Percentiles rank a stretch among this genome's conserved stretches.
phyloP scores from a whole-genome alignment of 768 basidiomycete species.

The Termitomyces sp. region DNA sequence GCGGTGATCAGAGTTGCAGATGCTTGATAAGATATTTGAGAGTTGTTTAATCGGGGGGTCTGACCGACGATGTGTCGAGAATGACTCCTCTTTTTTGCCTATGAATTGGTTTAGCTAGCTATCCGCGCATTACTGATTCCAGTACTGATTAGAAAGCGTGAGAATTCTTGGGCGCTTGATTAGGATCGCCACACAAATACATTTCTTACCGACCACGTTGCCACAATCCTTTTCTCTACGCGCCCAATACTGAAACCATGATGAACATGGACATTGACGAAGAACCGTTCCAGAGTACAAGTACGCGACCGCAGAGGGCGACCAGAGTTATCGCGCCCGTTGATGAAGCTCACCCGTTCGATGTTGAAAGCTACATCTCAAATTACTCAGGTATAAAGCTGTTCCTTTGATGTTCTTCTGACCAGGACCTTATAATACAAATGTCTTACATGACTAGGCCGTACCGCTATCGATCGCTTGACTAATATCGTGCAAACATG shows the following conservation, averaged over 20 bases:
- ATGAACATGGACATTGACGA: constrained; percentile 42
- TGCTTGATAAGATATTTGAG: constrained; percentile 5
- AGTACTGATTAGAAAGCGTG: background rate
- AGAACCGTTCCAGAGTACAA: constrained; percentile 26
- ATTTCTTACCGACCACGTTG: background rate
- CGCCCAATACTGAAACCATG: background rate
- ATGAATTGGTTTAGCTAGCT: background rate
- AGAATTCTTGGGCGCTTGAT: constrained; percentile 8
- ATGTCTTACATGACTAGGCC: constrained; percentile 40
- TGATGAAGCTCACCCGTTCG: constrained; percentile 83
- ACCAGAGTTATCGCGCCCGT: constrained; percentile 42
- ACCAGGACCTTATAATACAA: background rate
- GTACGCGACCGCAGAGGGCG: constrained; percentile 17
- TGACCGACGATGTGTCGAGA: background rate
- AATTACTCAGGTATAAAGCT: constrained; percentile 62
- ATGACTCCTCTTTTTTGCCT: background rate
- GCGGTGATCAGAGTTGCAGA: constrained; percentile 25
- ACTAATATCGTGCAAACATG: constrained; percentile 62
- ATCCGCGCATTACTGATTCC: no score
- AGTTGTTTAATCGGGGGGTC: background rate
- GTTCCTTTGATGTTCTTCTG: background rate
- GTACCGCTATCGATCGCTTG: constrained; percentile 72
- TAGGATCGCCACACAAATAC: background rate
- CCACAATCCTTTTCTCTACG: background rate
- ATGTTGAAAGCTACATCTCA: constrained; percentile 76